Conservation (phyloP, 805 yeast genomes). For the Starmerella floris region DNA sequence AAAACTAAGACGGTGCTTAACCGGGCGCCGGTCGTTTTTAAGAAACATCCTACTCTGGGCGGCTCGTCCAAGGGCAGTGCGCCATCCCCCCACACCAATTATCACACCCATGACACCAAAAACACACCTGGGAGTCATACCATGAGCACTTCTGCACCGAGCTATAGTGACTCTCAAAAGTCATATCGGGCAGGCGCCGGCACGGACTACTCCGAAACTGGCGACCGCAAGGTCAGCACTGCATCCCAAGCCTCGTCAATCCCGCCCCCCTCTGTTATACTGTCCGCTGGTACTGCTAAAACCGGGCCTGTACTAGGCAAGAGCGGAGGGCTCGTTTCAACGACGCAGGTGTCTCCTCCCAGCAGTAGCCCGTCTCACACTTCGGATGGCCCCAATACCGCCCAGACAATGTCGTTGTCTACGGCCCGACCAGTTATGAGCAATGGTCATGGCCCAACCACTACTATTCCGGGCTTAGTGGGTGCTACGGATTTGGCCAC, state of each 20-base stretch:
- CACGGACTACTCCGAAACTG: neutral
- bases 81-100: neutral
- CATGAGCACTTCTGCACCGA: neutral
- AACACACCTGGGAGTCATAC: neutral
- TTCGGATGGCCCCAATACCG: neutral
- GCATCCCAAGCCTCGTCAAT: conserved; percentile 7
- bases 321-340: neutral
- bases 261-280: conserved; percentile 15
- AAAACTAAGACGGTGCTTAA: conserved; percentile 22
- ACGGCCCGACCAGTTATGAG: neutral
- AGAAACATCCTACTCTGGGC: conserved; percentile 26
- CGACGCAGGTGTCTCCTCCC: neutral
- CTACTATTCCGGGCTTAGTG: neutral
- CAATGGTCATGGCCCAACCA: neutral
- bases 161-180: neutral
- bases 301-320: conserved; percentile 23
- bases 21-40: conserved; percentile 25
- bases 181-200: neutral
- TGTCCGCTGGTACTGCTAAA: conserved; percentile 22
- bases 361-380: neutral
- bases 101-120: neutral
- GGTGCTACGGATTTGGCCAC: neutral
- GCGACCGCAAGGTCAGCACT: conserved; percentile 13
- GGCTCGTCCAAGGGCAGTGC: neutral
- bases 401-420: neutral